These are phyloP conservation scores for Monosporozyma yasuniensis DNA, from an alignment of 805 yeast species.

Conservation along the genomic window DNA sequence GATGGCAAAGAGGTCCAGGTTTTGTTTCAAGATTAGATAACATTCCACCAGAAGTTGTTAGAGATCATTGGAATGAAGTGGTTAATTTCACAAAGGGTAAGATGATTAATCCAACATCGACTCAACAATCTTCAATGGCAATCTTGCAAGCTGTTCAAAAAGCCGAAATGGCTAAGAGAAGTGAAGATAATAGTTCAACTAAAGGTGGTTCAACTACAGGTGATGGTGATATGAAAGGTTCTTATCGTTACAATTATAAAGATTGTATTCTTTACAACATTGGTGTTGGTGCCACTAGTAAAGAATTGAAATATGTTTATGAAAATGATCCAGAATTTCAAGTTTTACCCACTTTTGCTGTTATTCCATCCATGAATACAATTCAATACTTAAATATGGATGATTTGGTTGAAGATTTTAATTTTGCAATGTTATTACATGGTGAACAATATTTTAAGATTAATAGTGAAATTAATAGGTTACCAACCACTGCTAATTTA, in stretches of 20 bases:
- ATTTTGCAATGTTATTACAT: conserved; percentile 81
- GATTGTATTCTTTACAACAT: conserved; percentile 79
- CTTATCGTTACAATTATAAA: conserved; percentile 51
- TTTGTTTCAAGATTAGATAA: conserved; percentile 43
- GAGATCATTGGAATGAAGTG: conserved; percentile 57
- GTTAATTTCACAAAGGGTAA: conserved; percentile 51
- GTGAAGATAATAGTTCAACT: conserved; percentile 26
- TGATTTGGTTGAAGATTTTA: conserved; percentile 65
- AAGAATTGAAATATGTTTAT: conserved; percentile 68
- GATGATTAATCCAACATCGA: conserved; percentile 41
- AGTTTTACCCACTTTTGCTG: conserved; percentile 84
- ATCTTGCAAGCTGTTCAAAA: conserved; percentile 55
- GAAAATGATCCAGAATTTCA: conserved; percentile 74
- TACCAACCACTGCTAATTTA: conserved; percentile 62
- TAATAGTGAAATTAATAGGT: conserved; percentile 48
- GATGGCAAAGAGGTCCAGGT: conserved; percentile 93
- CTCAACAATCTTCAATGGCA: conserved; percentile 73
- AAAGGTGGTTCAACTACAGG: conserved; percentile 6
- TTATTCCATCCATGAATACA: conserved; percentile 71
- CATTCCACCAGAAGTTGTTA: conserved; percentile 58
- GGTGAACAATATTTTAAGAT: conserved; percentile 90
- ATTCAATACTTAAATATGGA: conserved; percentile 49
- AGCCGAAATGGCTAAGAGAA: conserved; percentile 22
- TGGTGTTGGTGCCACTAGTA: conserved; percentile 77
- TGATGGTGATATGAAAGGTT: conserved; percentile 1